Evolutionary conservation across 352 stramenopile genomes (phyloP), one percentile per base, ranked within the genome.

Genomic region (Pseudoperonospora humuli): DNA sequence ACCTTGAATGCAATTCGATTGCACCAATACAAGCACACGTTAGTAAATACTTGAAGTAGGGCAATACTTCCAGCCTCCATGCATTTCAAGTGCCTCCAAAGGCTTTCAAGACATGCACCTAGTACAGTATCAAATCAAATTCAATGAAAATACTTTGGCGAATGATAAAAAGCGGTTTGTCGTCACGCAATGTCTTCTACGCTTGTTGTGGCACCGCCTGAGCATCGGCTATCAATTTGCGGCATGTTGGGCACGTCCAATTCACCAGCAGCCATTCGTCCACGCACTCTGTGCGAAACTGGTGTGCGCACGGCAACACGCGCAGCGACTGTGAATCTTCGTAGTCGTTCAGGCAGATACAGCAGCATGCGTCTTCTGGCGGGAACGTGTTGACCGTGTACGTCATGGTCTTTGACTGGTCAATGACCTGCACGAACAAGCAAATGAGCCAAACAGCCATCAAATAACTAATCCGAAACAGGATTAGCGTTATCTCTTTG

Each of bases 281-380:
- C 23, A 93, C 77, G 41, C 83, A 95, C 11, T 92, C 80, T 53
- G 86, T 85, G 56, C 93, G 82, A 62, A 98, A 98, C 51, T 95
- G 82, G 62, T 99, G 96, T n/a, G 80, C 52, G 58, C 96, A 99
- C 8, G 93, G 92, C 44, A 99, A 63, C 24, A 98, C 73, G 28
- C 93, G 79, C 21, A 98, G 67, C 9, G 86, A 62, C 62, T 99
- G 93, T 15, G 83, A 66, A 0, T 47, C 9, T 29, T 87, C 77
- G 57, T 96, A 96, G 31, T 96, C 70, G 49, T 88, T 93, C 15
- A 96, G 50, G 39, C 86, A 96, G 52, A 96, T 95, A 55, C 85
- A 89, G 71, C 89, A 97, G 54, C 76, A 94, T 26, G 74, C 77
- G 39, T 96, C 88, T 27, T 95, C 75, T 3, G 70, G 57, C 4